phyloP scores from a whole-genome alignment of 1,284 basidiomycete genomes.

The Lignosus rhinocerotis region DNA sequence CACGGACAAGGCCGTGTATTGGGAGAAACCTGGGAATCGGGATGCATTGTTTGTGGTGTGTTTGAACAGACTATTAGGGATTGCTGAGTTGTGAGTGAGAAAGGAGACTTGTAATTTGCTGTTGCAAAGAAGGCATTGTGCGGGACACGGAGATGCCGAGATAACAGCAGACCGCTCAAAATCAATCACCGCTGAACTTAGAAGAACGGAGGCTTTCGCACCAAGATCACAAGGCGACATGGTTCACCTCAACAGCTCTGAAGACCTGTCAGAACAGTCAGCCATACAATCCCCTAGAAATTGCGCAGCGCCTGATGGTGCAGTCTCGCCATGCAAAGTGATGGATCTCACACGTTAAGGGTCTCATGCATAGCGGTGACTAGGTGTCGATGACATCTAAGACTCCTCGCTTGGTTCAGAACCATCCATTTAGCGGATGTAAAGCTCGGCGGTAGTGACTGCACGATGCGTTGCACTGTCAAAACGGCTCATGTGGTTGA shows the following conservation, averaged over 20 bases:
- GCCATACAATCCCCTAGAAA: neutral
- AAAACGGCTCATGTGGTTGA: neutral
- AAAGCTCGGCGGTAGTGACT: neutral
- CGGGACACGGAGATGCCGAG: constrained; percentile 6
- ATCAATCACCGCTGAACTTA: constrained; percentile 10
- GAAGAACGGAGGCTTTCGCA: constrained; percentile 11
- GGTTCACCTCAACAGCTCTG: neutral
- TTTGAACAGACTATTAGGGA: neutral
- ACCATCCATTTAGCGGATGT: neutral
- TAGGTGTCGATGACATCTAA: neutral
- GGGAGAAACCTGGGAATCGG: constrained; percentile 2
- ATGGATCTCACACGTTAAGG: neutral
- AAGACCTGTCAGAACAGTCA: neutral
- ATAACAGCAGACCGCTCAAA: neutral
- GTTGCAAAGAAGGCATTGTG: constrained; percentile 1
- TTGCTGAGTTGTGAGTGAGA: neutral
- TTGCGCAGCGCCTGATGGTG: neutral
- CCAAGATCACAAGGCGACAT: constrained; percentile 9
- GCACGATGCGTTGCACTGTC: neutral
- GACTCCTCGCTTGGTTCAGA: neutral
- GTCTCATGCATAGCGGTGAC: neutral
- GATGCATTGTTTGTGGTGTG: constrained; percentile 1
- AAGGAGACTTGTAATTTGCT: neutral
- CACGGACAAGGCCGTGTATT: neutral
- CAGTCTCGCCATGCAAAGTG: neutral